These are phyloP conservation scores for Linnemannia elongata DNA, from an alignment of 192 early-diverging fungal species.

Conservation along the genomic window DNA sequence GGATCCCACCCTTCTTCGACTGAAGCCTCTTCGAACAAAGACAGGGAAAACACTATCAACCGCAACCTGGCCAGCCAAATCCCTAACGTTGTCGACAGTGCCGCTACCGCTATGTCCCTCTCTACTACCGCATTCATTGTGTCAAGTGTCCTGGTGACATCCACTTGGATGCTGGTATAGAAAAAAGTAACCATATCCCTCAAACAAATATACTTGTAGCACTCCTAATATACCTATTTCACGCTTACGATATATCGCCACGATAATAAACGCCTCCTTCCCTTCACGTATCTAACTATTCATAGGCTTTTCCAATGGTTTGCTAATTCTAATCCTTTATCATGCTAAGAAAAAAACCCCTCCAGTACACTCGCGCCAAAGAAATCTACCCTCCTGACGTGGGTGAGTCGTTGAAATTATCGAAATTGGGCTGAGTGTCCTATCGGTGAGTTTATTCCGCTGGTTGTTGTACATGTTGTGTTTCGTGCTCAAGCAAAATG, in stretches of 20 bases:
- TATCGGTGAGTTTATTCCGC: neutral
- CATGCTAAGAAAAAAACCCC: neutral
- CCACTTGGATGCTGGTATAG: constrained; percentile 14
- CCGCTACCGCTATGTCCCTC: neutral
- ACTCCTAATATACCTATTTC: neutral
- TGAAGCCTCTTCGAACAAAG: neutral
- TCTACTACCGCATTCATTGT: neutral
- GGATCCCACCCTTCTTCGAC: neutral
- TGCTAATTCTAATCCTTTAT: neutral
- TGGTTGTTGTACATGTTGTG: neutral
- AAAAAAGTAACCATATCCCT: neutral
- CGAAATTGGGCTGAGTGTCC: neutral
- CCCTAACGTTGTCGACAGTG: neutral
- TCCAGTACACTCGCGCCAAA: neutral
- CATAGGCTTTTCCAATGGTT: neutral
- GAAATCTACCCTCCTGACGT: neutral
- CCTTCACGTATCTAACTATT: neutral
- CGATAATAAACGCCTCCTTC: neutral
- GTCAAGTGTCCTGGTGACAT: neutral
- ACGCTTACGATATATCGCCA: neutral
- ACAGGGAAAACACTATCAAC: neutral
- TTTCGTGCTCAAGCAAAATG: neutral
- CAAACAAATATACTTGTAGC: no score
- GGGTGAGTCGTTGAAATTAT: no score
- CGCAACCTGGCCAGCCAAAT: constrained; percentile 9